phyloP scores from a whole-genome alignment of 441 rosid genomes.

The Brassica balearica region DNA sequence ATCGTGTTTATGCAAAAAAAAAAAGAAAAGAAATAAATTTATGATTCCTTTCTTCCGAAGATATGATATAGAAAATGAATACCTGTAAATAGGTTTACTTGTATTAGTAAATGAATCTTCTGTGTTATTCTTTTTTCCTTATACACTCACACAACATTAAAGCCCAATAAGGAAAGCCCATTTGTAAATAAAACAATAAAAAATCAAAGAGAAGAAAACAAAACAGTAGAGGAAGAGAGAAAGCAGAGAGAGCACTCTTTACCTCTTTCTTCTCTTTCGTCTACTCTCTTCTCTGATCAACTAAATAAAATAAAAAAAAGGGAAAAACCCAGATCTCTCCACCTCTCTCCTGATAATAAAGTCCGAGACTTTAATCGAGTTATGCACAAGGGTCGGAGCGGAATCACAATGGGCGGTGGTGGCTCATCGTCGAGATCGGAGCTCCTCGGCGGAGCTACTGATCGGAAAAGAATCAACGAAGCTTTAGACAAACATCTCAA shows the following conservation, averaged over 20 bases:
- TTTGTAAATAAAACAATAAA: not conserved
- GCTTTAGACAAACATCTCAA: conserved; percentile 86
- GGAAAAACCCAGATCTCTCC: conserved; percentile 54
- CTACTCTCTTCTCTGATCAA: conserved; percentile 15
- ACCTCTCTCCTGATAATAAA: conserved; percentile 36
- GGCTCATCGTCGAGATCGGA: conserved; percentile 73
- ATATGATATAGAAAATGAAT: not conserved
- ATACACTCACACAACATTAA: not conserved
- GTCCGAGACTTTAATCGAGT: conserved; percentile 8
- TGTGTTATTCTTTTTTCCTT: not conserved
- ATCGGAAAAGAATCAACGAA: conserved; percentile 83
- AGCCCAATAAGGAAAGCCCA: conserved; percentile 18
- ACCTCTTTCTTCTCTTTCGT: conserved; percentile 28
- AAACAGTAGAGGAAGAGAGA: not conserved
- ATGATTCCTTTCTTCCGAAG: conserved; percentile 41
- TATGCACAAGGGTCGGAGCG: conserved; percentile 73
- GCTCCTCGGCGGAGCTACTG: conserved; percentile 60
- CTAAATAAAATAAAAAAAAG: not conserved
- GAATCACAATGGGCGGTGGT: conserved; percentile 50
- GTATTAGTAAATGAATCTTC: not conserved
- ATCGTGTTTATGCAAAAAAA: conserved; percentile 17
- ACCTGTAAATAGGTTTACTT: not conserved
- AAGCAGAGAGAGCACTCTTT: conserved; percentile 28
- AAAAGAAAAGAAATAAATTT: conserved; percentile 4
- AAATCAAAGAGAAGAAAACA: not conserved